These are phyloP conservation scores for Russula olivacea DNA, from an alignment of 768 basidiomycete genomes.

Conservation along the genomic window DNA sequence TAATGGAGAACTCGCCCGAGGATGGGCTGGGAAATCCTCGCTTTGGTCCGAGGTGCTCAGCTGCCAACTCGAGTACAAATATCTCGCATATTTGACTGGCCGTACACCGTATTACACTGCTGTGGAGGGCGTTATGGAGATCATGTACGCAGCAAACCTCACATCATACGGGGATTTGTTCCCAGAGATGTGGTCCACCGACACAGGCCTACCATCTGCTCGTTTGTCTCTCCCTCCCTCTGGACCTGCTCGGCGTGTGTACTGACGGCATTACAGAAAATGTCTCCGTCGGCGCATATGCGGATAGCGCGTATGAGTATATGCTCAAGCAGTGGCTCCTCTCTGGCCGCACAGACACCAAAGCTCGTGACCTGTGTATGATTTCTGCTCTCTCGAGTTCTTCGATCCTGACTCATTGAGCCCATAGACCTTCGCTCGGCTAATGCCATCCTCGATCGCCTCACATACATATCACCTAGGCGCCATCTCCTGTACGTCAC, in stretches of 20 bases:
- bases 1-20: slow-evolving; percentile 33
- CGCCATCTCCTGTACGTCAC: slow-evolving; percentile 71
- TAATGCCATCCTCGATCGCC: slow-evolving; percentile 52
- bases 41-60: slow-evolving; percentile 72
- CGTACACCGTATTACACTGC: slow-evolving; percentile 54
- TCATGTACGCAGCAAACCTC: slow-evolving; percentile 42
- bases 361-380: slow-evolving; percentile 64
- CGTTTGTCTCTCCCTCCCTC: slow-evolving; percentile 35
- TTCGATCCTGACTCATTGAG: background rate
- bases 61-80: slow-evolving; percentile 82
- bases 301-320: slow-evolving; percentile 77
- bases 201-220: slow-evolving; percentile 38
- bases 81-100: slow-evolving; percentile 77
- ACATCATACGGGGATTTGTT: slow-evolving; percentile 49
- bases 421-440: slow-evolving; percentile 53
- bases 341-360: slow-evolving; percentile 56
- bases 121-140: slow-evolving; percentile 47
- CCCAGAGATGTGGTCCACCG: slow-evolving; percentile 49
- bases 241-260: background rate
- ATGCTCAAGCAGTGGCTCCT: slow-evolving; percentile 70
- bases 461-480: slow-evolving; percentile 60
- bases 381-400: background rate
- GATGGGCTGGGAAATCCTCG: slow-evolving; percentile 33
- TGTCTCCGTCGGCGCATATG: slow-evolving; percentile 57
- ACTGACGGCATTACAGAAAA: slow-evolving; percentile 30